Percentiles rank a stretch among this genome's conserved stretches.
phyloP scores from a whole-genome alignment of 2,329 filamentous ascomycete species.

The Piedraia hortae region DNA sequence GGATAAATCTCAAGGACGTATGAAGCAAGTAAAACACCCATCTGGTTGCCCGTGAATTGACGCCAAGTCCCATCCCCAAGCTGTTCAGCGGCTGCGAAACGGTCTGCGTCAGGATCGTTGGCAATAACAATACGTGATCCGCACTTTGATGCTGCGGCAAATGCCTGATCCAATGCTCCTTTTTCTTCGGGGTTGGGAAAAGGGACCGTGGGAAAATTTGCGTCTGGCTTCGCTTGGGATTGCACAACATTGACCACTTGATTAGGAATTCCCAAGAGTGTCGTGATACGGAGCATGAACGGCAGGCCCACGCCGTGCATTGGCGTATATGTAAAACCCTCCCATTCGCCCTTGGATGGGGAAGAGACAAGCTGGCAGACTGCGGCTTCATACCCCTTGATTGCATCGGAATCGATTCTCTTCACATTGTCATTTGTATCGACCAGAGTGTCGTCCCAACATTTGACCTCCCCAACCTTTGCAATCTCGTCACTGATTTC shows the following conservation, averaged over 20 bases:
- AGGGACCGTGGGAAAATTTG: constrained; percentile 33
- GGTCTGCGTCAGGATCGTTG: constrained; percentile 37
- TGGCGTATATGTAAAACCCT: constrained; percentile 26
- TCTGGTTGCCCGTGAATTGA: constrained; percentile 36
- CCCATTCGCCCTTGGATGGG: constrained; percentile 3
- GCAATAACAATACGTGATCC: constrained; percentile 27
- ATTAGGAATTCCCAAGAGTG: constrained; percentile 6
- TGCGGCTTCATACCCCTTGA: constrained; percentile 15
- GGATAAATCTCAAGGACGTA: constrained; percentile 25
- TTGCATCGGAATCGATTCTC: constrained; percentile 16
- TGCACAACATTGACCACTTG: constrained; percentile 23
- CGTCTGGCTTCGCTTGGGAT: constrained; percentile 28
- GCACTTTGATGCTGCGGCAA: constrained; percentile 24
- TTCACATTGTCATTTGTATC: constrained; percentile 17
- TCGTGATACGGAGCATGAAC: constrained; percentile 18
- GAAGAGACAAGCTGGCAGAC: constrained; percentile 1
- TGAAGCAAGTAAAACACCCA: constrained; percentile 31
- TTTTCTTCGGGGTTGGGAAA: constrained; percentile 40
- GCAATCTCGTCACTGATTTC: constrained; percentile 30
- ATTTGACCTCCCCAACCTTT: constrained; percentile 25
- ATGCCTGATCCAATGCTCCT: constrained; percentile 32
- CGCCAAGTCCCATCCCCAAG: constrained; percentile 27
- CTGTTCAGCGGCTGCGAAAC: constrained; percentile 32
- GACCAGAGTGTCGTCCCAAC: constrained; percentile 19
- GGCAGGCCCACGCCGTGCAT: constrained; percentile 28